Base-by-base conservation (phyloP, 306 rosid species). In the Vigna mungo region DNA sequence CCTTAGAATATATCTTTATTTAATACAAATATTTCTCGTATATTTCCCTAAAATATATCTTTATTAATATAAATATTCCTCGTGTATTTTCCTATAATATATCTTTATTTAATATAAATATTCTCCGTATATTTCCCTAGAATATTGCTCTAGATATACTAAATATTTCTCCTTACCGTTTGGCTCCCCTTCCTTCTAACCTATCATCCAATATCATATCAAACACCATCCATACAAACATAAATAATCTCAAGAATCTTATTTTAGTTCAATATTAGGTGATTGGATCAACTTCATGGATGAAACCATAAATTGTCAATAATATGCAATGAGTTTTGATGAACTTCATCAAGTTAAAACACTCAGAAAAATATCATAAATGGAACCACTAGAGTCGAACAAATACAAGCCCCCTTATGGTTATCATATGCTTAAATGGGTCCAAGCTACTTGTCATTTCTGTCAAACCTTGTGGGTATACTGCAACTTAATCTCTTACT, bases 241-340 rank as follows among this genome's bases (percentile, higher is more conserved):
- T n/a, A 41, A 43, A 43, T 9, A 43, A 69, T 21, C 37, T 12
- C n/a, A 49, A 70, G 46, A 81, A 53, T 63, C 23, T 27, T 25
- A 39, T n/a, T 18, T 68, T 37, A 54, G 32, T 65, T 34, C 61
- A 67, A 30, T 46, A 20, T 46, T 59, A 51, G 36, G 60, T 46
- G 62, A 49, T 48, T 60, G 63, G 36, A 37, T 56, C 39, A 63
- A 52, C 65, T 76, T 76, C 66, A 76, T 25, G 32, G 46, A 52
- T 65, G 56, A 41, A 53, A 62, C 21, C 58, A 39, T 17, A 66
- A 66, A 47, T 6, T 32, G 20, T 41, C 32, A 54, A 30, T 49
- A 77, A 67, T 25, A 25, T 23, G 13, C 56, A 53, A 62, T 53
- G 58, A 37, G 27, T n/a, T 37, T 55, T 3, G 65, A 64, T 20